A percentile compares a stretch with the other conserved stretches of the same genome.
These are phyloP conservation scores for Uncinocarpus reesii DNA, from an alignment of 2,329 filamentous ascomycete species.

Conservation along the genomic window DNA sequence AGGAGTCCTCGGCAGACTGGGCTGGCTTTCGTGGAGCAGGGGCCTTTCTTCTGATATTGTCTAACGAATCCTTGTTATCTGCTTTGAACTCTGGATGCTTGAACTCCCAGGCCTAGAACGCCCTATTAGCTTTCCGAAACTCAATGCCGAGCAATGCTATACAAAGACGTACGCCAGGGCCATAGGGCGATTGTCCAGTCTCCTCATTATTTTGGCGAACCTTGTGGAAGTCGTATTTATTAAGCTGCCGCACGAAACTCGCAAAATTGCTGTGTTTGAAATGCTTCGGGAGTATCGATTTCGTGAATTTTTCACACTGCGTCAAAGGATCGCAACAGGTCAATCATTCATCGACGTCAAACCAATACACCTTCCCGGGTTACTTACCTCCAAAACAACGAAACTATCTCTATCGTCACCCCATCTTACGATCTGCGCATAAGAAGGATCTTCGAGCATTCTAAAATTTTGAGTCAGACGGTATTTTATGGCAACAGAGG, in stretches of 20 bases:
- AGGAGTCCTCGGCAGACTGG: conserved; percentile 59
- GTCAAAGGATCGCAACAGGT: background rate
- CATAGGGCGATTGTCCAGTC: conserved; percentile 69
- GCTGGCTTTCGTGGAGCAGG: conserved; percentile 72
- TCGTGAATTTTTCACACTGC: conserved; percentile 96
- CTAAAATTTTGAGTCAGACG: conserved; percentile 37
- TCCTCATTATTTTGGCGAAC: conserved; percentile 85
- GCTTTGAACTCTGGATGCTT: conserved; percentile 93
- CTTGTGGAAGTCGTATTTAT: conserved; percentile 99
- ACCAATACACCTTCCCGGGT: background rate
- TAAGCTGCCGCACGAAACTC: conserved; percentile 88
- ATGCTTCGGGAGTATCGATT: conserved; percentile 90
- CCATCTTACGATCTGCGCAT: conserved; percentile 90
- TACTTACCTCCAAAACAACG: conserved; percentile 79
- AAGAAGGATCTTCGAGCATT: conserved; percentile 92
- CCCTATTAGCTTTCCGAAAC: background rate
- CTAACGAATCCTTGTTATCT: conserved; percentile 90
- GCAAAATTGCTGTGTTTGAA: conserved; percentile 99
- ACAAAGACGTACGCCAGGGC: conserved; percentile 53
- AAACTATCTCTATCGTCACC: conserved; percentile 91
- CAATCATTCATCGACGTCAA: background rate
- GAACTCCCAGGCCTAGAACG: conserved; percentile 74
- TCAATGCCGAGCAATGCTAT: background rate
- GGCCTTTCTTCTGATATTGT: conserved; percentile 92
- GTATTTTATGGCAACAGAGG: background rate